These are phyloP conservation scores for Coemansia erecta DNA, from an alignment of 192 early-diverging fungal species.

Conservation along the genomic window DNA sequence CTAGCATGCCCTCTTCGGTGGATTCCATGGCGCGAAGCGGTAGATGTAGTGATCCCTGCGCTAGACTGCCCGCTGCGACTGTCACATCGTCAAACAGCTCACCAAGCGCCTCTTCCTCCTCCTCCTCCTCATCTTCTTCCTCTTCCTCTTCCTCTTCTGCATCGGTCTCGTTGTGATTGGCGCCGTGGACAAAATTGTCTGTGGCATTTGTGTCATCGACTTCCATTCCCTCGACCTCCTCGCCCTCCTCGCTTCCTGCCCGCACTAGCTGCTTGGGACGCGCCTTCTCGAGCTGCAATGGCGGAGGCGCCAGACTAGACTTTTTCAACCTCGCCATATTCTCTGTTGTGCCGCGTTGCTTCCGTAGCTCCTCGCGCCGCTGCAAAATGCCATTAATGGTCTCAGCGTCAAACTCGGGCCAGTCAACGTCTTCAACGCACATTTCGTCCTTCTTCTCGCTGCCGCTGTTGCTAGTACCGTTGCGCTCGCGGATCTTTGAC, in stretches of 20 bases:
- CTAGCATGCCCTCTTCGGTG: not conserved
- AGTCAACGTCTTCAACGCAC: constrained; percentile 44
- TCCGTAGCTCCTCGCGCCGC: constrained; percentile 38
- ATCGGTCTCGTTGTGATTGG: not conserved
- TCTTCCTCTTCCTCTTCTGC: not conserved
- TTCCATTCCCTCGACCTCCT: constrained; percentile 10
- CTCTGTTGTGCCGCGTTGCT: constrained; percentile 7
- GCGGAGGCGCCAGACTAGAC: constrained; percentile 46
- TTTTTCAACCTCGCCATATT: constrained; percentile 39
- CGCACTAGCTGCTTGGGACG: not conserved
- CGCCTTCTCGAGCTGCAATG: constrained; percentile 19
- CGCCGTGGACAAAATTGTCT: not conserved
- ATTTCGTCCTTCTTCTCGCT: constrained; percentile 1
- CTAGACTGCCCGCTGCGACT: not conserved
- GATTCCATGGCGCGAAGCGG: constrained; percentile 11
- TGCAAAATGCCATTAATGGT: constrained; percentile 43
- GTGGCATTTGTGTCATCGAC: not conserved
- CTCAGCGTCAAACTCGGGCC: constrained; percentile 50
- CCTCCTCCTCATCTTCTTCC: constrained; percentile 6
- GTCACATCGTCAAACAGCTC: not conserved
- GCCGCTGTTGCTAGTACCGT: too few species aligned
- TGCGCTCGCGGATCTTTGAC: not conserved
- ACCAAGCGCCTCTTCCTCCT: not conserved
- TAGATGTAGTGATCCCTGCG: not conserved
- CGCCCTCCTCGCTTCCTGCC: constrained; percentile 7